These are phyloP conservation scores for Suhomyces maxii DNA, from an alignment of 1,139 yeast species.

Conservation along the genomic window DNA sequence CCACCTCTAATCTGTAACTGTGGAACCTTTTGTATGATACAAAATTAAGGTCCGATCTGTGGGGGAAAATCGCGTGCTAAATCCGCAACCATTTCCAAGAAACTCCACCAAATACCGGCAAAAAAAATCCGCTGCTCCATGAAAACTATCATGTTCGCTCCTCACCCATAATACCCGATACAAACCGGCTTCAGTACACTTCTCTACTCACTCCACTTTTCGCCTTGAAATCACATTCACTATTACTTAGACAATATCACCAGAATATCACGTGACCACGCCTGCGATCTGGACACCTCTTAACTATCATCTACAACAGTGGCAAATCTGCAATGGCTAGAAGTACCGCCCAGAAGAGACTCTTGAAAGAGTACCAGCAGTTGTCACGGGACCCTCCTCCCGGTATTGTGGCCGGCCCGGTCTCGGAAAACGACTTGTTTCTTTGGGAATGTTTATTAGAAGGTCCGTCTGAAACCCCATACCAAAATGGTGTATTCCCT, in stretches of 20 bases:
- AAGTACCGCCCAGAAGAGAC: constrained; percentile 79
- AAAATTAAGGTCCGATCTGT: no score
- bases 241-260: neutral
- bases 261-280: neutral
- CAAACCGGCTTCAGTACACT: no score
- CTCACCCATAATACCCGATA: no score
- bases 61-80: no score
- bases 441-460: constrained; percentile 89
- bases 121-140: no score
- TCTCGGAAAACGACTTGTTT: constrained; percentile 75
- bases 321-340: constrained; percentile 36
- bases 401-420: constrained; percentile 93
- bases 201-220: neutral
- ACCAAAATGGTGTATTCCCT: constrained; percentile 90
- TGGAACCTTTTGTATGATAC: no score
- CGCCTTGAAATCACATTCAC: no score
- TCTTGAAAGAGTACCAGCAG: constrained; percentile 87
- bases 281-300: neutral
- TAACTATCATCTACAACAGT: no score
- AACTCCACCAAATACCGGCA: no score
- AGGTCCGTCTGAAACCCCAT: constrained; percentile 93
- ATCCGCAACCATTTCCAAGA: no score
- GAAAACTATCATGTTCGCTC: no score
- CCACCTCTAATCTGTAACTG: no score
- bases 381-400: constrained; percentile 86